Evolutionary conservation across 306 rosid species (phyloP), one percentile per base, ranked within the genome.

Genomic region (Dalbergia cultrata): DNA sequence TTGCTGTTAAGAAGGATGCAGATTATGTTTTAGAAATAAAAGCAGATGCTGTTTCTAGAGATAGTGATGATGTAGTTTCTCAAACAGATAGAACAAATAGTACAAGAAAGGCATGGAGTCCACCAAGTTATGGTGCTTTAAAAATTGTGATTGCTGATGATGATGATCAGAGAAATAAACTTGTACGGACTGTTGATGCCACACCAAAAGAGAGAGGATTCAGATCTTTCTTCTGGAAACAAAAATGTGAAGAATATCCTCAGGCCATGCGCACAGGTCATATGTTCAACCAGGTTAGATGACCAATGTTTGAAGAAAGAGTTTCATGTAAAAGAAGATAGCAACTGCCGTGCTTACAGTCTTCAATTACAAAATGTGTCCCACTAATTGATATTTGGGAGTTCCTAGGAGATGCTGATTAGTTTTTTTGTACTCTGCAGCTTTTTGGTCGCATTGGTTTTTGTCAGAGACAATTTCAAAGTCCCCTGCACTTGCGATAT

Each of bases 171-270:
- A 80, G 78, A 80, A 84, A 81, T 84, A 72, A 81, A 52, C 58
- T 39, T 57, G 47, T 53, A 66, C 67, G 70, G 34, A 35, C 75
- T 10, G 59, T 82, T 65, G 92, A 91, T 76, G 87, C 84, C 78
- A 87, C 95, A 22, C 97, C 98, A 37, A 95, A 95, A 90, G 99
- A 85, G 69, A 91, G 86, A 81, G 96, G 96, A 16, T 87, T 83
- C 78, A 93, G 82, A 87, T 81, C 87, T 58, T 68, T 82, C 80
- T 87, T 89, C 61, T 88, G 97, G 98, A 93, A 84, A 84, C 93
- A 87, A 87, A 87, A 76, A 61, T 84, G 60, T 26, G 88, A 86
- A 72, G 95, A 88, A 74, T 82, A 90, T 89, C 88, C 87, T 77
- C 91, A 74, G 64, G 89, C 80, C 67, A 86, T 83, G 81, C 84